phyloP scores from a whole-genome alignment of 2,329 filamentous ascomycete genomes.

The Diaporthe humulicola region DNA sequence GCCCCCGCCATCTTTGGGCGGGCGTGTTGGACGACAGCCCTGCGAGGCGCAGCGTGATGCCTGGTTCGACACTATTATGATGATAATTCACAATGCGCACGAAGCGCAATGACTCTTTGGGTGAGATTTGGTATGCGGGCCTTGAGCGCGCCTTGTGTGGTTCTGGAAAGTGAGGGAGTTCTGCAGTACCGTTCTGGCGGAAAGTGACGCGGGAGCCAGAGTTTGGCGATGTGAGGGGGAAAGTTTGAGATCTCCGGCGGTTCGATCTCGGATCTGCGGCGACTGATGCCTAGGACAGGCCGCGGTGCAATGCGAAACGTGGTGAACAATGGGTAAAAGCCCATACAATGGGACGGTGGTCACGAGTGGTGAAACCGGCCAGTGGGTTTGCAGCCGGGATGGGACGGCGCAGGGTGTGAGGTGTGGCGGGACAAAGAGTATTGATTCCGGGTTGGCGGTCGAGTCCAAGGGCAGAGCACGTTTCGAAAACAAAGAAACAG shows the following conservation, averaged over 20 bases:
- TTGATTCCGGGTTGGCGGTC: slow-evolving; percentile 28
- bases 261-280: slow-evolving; percentile 27
- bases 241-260: slow-evolving; percentile 24
- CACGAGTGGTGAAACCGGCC: slow-evolving; percentile 34
- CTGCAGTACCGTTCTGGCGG: background rate
- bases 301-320: slow-evolving; percentile 25
- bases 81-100: background rate
- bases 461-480: slow-evolving; percentile 21
- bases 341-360: slow-evolving; percentile 30
- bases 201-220: slow-evolving; percentile 2
- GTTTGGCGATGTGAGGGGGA: slow-evolving; percentile 23
- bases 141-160: background rate
- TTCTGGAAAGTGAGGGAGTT: background rate
- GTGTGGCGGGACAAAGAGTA: slow-evolving; percentile 17
- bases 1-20: slow-evolving; percentile 57
- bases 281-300: slow-evolving; percentile 31
- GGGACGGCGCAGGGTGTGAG: background rate
- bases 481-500: slow-evolving; percentile 26
- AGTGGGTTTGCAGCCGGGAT: slow-evolving; percentile 27
- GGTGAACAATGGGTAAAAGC: slow-evolving; percentile 11
- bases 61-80: background rate
- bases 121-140: background rate
- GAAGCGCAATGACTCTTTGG: slow-evolving; percentile 21
- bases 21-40: slow-evolving; percentile 42
- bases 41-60: slow-evolving; percentile 1